Evolutionary conservation across 179 eudicot genomes (phyloP), one percentile per base, ranked within the genome.

Genomic region (Corrigiola litoralis): DNA sequence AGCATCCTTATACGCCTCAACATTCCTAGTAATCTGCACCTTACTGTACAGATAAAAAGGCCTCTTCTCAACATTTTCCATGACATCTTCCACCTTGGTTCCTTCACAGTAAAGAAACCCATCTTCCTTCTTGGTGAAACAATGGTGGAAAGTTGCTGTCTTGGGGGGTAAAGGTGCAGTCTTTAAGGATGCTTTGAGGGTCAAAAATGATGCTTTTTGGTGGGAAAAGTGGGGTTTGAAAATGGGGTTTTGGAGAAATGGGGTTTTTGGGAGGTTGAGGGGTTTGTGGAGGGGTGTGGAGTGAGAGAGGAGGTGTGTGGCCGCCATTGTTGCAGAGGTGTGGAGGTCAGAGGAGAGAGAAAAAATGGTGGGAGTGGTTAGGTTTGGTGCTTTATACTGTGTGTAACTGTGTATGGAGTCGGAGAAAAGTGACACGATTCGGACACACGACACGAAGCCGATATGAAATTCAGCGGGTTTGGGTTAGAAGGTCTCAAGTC

Each of bases 1-100:
- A 52, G 99, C 99, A 23, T 90, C 91, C 21, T 38, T 77, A 66
- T 90, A 94, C 40, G 97, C 95, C 81, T 80, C 86, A 53, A 88
- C 68, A 68, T 88, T 91, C 70, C 90, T 82, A 2, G 87, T 86
- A 31, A 88, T 86, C 41, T 91, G 97, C 47, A 83, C 82, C 70
- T 91, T 88, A 49, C 96, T 91, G 50, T 91, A 91, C 37, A 91
- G 57, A 74, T 88, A 91, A 75, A 88, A 91, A 1, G 94, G 97
- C 73, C 95, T 71, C 18, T 74, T 91, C 2, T 91, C 97, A 52
- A 81, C 96, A 13, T 48, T 73, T 4, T 88, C 87, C 90, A 90
- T 84, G 25, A 88, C 59, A 21, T 88, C 90, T 66, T 88, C 67
- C 38, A 90, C 97, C 75, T 79, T 84, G 52, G 78, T 51, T 18